Evolutionary conservation across 768 basidiomycete genomes (phyloP), one percentile per base, ranked within the genome.

Genomic region (Candolleomyces efflorescens): DNA sequence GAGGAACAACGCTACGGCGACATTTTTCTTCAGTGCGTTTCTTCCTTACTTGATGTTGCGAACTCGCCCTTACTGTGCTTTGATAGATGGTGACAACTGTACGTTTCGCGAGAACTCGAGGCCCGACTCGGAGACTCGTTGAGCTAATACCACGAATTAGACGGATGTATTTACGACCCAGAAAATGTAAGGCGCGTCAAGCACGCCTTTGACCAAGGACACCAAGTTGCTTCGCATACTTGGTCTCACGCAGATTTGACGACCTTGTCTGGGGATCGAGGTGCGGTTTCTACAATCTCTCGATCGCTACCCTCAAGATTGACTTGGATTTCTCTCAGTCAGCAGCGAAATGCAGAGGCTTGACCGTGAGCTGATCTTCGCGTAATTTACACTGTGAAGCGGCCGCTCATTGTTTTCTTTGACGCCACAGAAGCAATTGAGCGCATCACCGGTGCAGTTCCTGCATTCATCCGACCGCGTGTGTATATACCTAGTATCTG

Each of bases 381-480:
- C n/a, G 12, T 46, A 22, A n/a, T 17, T 5, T 38, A 26, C 12
- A 9, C 20, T 26, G 2, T 2, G 43, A 32, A 20, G 44, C 13
- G 24, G 22, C 9, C 3, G 20, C 18, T 36, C 5, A 23, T 4
- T 47, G 12, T 9, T 51, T 11, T 39, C 41, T n/a, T 54, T 32
- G 41, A 53, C 23, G n/a, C 23, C 53, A 6, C 53, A 77, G 76
- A 71, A 61, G 77, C 77, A 2, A 63, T 78, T 13, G 58, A 67
- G 41, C 68, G 67, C 50, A 75, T 77, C 32, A 63, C 68, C 3
- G 77, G 77, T 15, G 68, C 70, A 22, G 60, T 59, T 12, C 74
- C 75, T 0, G 73, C 75, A 3, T 75, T 76, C 59, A 72, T 72
- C 58, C 69, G 77, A 24, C 75, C 76, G 58, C 77, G 75, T 75